phyloP scores from a whole-genome alignment of 2,329 filamentous ascomycete genomes.

The Nemania sp. region DNA sequence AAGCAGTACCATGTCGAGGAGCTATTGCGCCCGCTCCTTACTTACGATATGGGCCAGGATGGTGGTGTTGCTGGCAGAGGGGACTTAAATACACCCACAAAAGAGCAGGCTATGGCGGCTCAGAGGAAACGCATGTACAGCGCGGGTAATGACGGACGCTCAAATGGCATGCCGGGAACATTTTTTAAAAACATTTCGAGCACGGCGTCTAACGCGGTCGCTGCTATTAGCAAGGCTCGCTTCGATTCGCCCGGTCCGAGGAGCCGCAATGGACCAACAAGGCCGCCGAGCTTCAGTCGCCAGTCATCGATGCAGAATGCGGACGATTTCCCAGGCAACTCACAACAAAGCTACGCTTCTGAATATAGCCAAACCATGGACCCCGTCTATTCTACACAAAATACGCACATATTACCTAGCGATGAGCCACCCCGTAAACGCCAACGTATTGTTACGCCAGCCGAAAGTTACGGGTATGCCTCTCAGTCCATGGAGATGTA shows the following conservation, averaged over 20 bases:
- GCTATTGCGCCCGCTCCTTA: slow-evolving; percentile 77
- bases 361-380: slow-evolving; percentile 81
- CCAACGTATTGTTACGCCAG: slow-evolving; percentile 69
- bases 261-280: slow-evolving; percentile 71
- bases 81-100: slow-evolving; percentile 92
- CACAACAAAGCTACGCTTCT: slow-evolving; percentile 85
- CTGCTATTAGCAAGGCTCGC: slow-evolving; percentile 94
- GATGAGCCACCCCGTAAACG: slow-evolving; percentile 87
- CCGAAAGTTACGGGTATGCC: slow-evolving; percentile 67
- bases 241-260: slow-evolving; percentile 87
- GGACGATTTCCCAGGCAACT: slow-evolving; percentile 76
- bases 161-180: slow-evolving; percentile 78
- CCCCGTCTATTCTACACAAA: slow-evolving; percentile 75
- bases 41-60: slow-evolving; percentile 83
- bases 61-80: slow-evolving; percentile 78
- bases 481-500: slow-evolving; percentile 62
- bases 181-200: slow-evolving; percentile 98
- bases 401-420: slow-evolving; percentile 63
- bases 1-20: slow-evolving; percentile 83
- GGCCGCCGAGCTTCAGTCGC: slow-evolving; percentile 76
- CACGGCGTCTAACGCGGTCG: slow-evolving; percentile 91
- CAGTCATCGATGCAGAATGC: slow-evolving; percentile 78
- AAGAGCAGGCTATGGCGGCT: slow-evolving; percentile 98
- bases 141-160: slow-evolving; percentile 74
- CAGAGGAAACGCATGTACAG: slow-evolving; percentile 94